Evolutionary conservation across 768 basidiomycete species (phyloP).

Genomic region (Mycena filopes): DNA sequence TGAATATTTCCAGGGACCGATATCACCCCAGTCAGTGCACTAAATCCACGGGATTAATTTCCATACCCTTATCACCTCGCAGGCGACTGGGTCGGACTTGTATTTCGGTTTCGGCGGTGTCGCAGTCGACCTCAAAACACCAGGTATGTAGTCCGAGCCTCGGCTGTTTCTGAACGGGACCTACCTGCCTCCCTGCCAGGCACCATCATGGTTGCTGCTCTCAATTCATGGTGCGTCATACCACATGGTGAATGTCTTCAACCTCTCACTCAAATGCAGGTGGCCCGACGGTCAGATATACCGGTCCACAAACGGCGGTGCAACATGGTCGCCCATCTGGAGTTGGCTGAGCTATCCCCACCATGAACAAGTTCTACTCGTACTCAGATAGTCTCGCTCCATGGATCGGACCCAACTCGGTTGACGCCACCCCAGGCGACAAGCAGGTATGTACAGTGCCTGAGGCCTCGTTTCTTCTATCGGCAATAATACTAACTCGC

Average conservation of each 20-base stretch:
- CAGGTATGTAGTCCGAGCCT: too few species aligned
- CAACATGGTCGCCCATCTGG: conserved; percentile 71
- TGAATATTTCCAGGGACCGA: conserved; percentile 55
- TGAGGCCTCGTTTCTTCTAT: too few species aligned
- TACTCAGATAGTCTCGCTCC: conserved; percentile 68
- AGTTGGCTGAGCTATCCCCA: conserved; percentile 60
- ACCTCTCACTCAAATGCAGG: conserved; percentile 21
- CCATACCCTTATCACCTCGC: conserved; percentile 40
- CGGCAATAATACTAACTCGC: too few species aligned
- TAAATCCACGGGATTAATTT: background rate
- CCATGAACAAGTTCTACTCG: conserved; percentile 60
- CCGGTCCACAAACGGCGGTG: conserved; percentile 67
- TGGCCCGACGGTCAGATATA: conserved; percentile 76
- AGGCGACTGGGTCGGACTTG: conserved; percentile 55
- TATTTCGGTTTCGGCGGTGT: conserved; percentile 74
- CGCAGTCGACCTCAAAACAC: conserved; percentile 66
- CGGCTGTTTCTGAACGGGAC: too few species aligned
- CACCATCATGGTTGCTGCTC: conserved; percentile 74
- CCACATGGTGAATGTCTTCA: too few species aligned
- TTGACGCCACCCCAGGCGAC: conserved; percentile 54
- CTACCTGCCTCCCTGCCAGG: too few species aligned
- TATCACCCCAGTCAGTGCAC: conserved; percentile 61
- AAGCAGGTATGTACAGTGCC: too few species aligned
- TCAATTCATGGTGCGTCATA: conserved; percentile 60
- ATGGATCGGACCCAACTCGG: conserved; percentile 65